These are phyloP conservation scores for Grammothele lineata DNA, from an alignment of 768 basidiomycete species.

Conservation along the genomic window DNA sequence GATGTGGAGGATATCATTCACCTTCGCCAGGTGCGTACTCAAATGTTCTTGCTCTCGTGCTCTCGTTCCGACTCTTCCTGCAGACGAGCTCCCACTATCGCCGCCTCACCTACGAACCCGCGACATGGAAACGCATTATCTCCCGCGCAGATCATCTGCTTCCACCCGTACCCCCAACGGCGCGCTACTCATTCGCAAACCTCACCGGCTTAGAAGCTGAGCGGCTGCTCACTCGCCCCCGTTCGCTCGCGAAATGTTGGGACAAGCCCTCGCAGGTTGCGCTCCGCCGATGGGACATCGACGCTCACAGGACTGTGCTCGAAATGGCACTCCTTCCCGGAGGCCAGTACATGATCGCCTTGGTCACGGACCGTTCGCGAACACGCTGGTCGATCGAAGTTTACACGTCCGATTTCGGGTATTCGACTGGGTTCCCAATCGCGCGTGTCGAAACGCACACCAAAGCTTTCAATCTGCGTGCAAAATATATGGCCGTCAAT, in stretches of 20 bases:
- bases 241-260: conserved; percentile 61
- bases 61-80: neutral
- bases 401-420: conserved; percentile 53
- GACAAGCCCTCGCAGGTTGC: conserved; percentile 34
- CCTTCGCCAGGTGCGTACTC: conserved; percentile 33
- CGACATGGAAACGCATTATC: conserved; percentile 67
- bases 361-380: conserved; percentile 40
- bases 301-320: conserved; percentile 34
- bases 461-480: conserved; percentile 55
- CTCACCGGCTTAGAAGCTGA: conserved; percentile 42
- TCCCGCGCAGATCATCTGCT: conserved; percentile 46
- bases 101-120: conserved; percentile 58
- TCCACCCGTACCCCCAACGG: conserved; percentile 58
- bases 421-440: conserved; percentile 29
- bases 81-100: conserved; percentile 61
- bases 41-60: neutral
- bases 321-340: conserved; percentile 62
- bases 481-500: conserved; percentile 46
- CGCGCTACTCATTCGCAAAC: conserved; percentile 35
- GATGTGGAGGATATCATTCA: conserved; percentile 34
- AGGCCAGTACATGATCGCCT: conserved; percentile 64
- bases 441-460: conserved; percentile 43
- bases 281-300: conserved; percentile 22
- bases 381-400: conserved; percentile 43
- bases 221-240: conserved; percentile 53